Evolutionary conservation across 2,329 filamentous ascomycete genomes (phyloP).

Genomic region (Gremmenia infestans): DNA sequence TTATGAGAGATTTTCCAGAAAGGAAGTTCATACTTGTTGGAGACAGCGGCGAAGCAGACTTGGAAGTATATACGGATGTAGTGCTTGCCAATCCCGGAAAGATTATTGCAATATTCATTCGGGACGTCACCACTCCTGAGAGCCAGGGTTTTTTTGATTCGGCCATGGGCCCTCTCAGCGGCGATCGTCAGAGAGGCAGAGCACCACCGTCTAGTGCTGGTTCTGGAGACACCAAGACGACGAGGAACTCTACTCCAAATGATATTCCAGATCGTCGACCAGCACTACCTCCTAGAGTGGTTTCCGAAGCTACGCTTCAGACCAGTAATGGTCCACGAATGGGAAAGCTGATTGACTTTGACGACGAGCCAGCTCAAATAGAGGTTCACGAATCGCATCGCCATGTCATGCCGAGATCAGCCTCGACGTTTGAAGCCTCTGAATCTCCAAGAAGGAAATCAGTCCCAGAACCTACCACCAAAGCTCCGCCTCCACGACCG

Average conservation of each 20-base stretch:
- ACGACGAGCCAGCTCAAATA: slow-evolving; percentile 44
- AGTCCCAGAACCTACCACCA: slow-evolving; percentile 13
- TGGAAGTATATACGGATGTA: slow-evolving; percentile 97
- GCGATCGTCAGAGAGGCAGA: slow-evolving; percentile 17
- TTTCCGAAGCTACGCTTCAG: slow-evolving; percentile 24
- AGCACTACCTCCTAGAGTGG: slow-evolving; percentile 22
- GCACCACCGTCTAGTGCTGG: slow-evolving; percentile 8
- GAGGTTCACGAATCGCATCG: slow-evolving; percentile 33
- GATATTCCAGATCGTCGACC: slow-evolving; percentile 22
- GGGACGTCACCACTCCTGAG: slow-evolving; percentile 84
- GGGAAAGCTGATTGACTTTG: slow-evolving; percentile 58
- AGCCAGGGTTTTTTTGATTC: slow-evolving; percentile 71
- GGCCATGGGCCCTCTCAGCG: slow-evolving; percentile 28
- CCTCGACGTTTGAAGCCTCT: slow-evolving; percentile 22
- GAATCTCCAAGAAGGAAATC: slow-evolving; percentile 30
- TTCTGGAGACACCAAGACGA: slow-evolving; percentile 19
- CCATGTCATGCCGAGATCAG: slow-evolving; percentile 24
- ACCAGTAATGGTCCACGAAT: slow-evolving; percentile 37
- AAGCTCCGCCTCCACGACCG: slow-evolving; percentile 49
- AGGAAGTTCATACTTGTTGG: slow-evolving; percentile 87
- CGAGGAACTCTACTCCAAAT: slow-evolving; percentile 8
- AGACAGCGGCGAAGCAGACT: slow-evolving; percentile 92
- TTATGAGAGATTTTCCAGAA: slow-evolving; percentile 84
- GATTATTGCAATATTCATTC: slow-evolving; percentile 81
- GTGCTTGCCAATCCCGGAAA: slow-evolving; percentile 76